Evolutionary conservation across 768 basidiomycete genomes (phyloP), one percentile per base, ranked within the genome.

Genomic region (Mycena metata): DNA sequence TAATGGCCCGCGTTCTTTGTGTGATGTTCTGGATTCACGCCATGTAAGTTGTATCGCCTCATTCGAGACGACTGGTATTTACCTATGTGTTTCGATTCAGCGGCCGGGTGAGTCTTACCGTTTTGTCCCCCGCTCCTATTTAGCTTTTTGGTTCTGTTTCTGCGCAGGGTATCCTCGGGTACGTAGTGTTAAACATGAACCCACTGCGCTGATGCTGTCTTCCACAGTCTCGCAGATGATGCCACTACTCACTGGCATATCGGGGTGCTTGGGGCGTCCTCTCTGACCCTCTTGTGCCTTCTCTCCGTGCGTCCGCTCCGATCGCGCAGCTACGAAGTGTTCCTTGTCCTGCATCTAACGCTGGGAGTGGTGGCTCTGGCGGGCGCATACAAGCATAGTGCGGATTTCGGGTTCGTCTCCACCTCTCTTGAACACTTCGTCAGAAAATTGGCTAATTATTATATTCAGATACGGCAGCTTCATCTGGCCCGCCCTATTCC

Each of bases 1-100:
- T 83, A 54, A 69, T 76, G 9, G 85, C 83, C 11, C 77, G 85
- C 11, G 75, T 79, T 1, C 77, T 80, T 30, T 78, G 82, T 30
- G 75, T 77, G 10, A 57, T 86, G 49, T 68, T 86, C 3, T 78
- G 83, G 68, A 67, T 84, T 19, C 84, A 85, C 65, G 77, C 67
- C 1, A 72, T 76, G 16, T 30, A 6, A 30, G 30, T 30, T 6
- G n/a, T n/a, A 30, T 30, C 6, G 6, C 30, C 6, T 30, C 6
- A 30, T 30, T 30, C 30, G 30, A 30, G 30, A 30, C 30, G 3
- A 30, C 30, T 30, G 30, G 30, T 6, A 30, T 30, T 30, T 30
- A 6, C 6, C 6, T 30, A 30, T 30, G 3, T 30, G 30, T 6
- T 30, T 30, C 30, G 30, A 30, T 30, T 30, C 30, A 30, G 30